These are phyloP conservation scores for Leptomonas seymouri DNA, from an alignment of 208 protist genomes.

Conservation along the genomic window DNA sequence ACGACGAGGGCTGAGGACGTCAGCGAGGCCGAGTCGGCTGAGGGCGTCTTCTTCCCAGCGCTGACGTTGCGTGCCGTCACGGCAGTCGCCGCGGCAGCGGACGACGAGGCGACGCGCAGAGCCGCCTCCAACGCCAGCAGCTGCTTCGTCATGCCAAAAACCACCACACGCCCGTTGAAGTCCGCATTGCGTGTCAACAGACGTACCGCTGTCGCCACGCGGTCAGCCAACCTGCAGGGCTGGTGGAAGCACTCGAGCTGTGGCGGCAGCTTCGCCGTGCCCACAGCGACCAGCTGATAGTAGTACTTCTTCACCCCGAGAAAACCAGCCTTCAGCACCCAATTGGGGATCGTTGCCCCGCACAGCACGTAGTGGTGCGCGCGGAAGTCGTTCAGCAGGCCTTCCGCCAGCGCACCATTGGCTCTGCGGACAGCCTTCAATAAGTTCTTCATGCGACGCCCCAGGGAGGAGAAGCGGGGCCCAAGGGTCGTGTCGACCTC, in stretches of 20 bases:
- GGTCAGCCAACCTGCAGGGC: conserved; percentile 42
- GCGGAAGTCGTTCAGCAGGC: conserved; percentile 78
- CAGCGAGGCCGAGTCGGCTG: not conserved
- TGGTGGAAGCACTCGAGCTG: conserved; percentile 68
- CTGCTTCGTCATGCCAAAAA: conserved; percentile 74
- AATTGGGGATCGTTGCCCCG: conserved; percentile 91
- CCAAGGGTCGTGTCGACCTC: conserved; percentile 91
- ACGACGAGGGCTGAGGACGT: conserved; percentile 30
- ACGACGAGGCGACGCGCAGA: conserved; percentile 2
- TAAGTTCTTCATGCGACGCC: conserved; percentile 89
- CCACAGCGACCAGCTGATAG: conserved; percentile 84
- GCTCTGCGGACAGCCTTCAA: conserved; percentile 73
- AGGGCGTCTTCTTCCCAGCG: conserved; percentile 18
- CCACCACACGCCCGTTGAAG: conserved; percentile 62
- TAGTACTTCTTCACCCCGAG: conserved; percentile 93
- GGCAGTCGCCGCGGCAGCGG: not conserved
- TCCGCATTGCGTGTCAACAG: conserved; percentile 31
- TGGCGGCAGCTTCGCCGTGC: conserved; percentile 75
- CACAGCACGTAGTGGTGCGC: conserved; percentile 92
- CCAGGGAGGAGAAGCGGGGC: conserved; percentile 82
- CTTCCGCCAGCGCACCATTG: conserved; percentile 77
- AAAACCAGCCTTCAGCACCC: conserved; percentile 91
- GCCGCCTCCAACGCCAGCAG: conserved; percentile 27
- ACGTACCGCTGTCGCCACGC: conserved; percentile 41
- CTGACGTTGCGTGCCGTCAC: conserved; percentile 14